A percentile compares a stretch with the other conserved stretches of the same genome.
phyloP scores from a whole-genome alignment of 2,329 filamentous ascomycete genomes.

The Microdochium trichocladiopsis region DNA sequence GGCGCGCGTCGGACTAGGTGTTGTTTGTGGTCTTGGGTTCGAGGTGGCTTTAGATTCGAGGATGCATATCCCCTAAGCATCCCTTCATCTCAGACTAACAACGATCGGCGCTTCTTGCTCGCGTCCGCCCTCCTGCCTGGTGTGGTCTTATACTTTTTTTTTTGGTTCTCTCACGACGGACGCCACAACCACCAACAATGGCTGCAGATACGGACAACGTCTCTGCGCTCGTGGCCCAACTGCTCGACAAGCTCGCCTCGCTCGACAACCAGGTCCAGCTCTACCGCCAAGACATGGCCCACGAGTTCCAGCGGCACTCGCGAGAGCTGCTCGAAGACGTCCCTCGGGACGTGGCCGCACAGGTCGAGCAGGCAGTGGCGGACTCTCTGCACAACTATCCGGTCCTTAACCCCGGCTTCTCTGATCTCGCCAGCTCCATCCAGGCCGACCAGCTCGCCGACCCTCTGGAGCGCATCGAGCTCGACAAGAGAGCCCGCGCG shows the following conservation, averaged over 20 bases:
- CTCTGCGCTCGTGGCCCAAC: conserved; percentile 40
- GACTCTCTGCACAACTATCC: conserved; percentile 36
- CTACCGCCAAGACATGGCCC: conserved; percentile 49
- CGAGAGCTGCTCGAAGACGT: conserved; percentile 40
- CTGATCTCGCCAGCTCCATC: conserved; percentile 3
- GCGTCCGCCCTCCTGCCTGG: neutral
- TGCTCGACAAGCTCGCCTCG: conserved; percentile 45
- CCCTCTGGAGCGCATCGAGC: conserved; percentile 5
- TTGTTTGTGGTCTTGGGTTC: neutral
- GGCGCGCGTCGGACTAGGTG: neutral
- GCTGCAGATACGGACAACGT: conserved; percentile 35
- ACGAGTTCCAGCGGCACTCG: conserved; percentile 49
- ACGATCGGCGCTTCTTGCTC: neutral
- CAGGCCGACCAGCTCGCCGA: conserved; percentile 3
- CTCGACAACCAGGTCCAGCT: conserved; percentile 50
- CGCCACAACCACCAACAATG: neutral
- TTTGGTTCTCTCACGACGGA: too few species aligned
- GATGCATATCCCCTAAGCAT: neutral
- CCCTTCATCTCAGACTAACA: neutral
- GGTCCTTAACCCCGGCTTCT: conserved; percentile 26
- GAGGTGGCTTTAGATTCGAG: neutral
- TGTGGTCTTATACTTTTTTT: too few species aligned
- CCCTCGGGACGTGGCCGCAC: conserved; percentile 35
- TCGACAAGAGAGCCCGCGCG: conserved; percentile 11
- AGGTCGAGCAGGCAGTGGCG: conserved; percentile 38